phyloP scores from a whole-genome alignment of 306 rosid species.

The Sicyos edulis region DNA sequence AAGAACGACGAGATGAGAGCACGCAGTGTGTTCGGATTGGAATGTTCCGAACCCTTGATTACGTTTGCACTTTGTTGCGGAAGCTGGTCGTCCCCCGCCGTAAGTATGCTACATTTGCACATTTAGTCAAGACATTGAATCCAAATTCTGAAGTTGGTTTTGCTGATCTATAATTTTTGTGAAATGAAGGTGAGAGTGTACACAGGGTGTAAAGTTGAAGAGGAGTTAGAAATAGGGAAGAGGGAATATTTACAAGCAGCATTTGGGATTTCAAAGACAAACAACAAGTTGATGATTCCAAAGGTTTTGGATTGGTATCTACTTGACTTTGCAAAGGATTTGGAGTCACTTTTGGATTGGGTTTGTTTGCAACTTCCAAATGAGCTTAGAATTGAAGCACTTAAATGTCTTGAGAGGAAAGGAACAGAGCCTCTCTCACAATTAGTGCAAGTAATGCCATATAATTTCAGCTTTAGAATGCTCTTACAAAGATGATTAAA shows the following conservation, averaged over 20 bases:
- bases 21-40: constrained; percentile 63
- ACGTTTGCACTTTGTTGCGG: constrained; percentile 97
- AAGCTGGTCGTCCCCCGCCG: constrained; percentile 99
- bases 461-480: constrained; percentile 79
- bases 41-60: constrained; percentile 86
- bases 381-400: constrained; percentile 56
- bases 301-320: constrained; percentile 84
- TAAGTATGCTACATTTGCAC: constrained; percentile 35
- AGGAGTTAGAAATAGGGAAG: constrained; percentile 76
- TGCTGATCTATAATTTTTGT: not conserved
- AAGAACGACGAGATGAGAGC: constrained; percentile 76
- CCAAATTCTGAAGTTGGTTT: not conserved
- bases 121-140: not conserved
- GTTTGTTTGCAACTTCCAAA: constrained; percentile 70
- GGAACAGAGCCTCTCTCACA: constrained; percentile 51
- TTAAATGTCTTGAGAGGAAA: constrained; percentile 57
- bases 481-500: constrained; percentile 39
- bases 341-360: constrained; percentile 74
- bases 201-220: constrained; percentile 59
- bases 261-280: constrained; percentile 55
- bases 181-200: constrained; percentile 70
- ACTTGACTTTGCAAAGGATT: constrained; percentile 83
- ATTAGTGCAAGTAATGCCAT: constrained; percentile 56
- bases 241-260: constrained; percentile 72
- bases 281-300: constrained; percentile 58